Evolutionary conservation across 2,329 filamentous ascomycete species (phyloP).

Genomic region (Pestalotiopsis sp.): DNA sequence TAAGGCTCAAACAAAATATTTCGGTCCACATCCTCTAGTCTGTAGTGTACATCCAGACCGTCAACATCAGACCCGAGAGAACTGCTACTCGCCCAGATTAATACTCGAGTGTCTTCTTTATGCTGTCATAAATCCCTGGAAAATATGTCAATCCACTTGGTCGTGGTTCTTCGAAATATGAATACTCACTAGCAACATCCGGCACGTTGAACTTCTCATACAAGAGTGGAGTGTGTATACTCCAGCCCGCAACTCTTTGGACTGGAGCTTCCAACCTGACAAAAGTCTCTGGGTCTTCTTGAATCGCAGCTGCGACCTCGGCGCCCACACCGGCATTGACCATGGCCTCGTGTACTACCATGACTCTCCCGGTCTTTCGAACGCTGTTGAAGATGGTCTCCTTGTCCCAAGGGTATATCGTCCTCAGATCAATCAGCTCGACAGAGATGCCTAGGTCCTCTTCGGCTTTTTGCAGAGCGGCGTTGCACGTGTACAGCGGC

Average conservation of each 20-base stretch:
- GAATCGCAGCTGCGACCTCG: slow-evolving; percentile 85
- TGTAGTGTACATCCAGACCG: too few species aligned
- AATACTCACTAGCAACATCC: slow-evolving; percentile 79
- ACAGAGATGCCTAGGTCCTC: slow-evolving; percentile 77
- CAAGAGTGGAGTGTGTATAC: slow-evolving; percentile 76
- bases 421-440: slow-evolving; percentile 86
- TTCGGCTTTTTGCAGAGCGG: slow-evolving; percentile 74
- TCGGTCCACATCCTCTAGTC: too few species aligned
- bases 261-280: slow-evolving; percentile 83
- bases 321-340: slow-evolving; percentile 87
- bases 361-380: slow-evolving; percentile 80
- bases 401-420: slow-evolving; percentile 91
- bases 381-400: slow-evolving; percentile 80
- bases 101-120: slow-evolving; percentile 69
- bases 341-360: slow-evolving; percentile 93
- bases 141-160: neutral
- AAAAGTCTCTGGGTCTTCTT: slow-evolving; percentile 77
- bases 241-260: slow-evolving; percentile 85
- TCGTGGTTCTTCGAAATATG: slow-evolving; percentile 3
- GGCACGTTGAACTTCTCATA: slow-evolving; percentile 84
- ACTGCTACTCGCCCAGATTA: slow-evolving; percentile 34
- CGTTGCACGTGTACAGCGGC: slow-evolving; percentile 80
- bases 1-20: too few species aligned
- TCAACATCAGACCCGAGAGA: too few species aligned
- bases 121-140: slow-evolving; percentile 71